phyloP scores from a whole-genome alignment of 768 basidiomycete genomes.

The Cyathus striatus region DNA sequence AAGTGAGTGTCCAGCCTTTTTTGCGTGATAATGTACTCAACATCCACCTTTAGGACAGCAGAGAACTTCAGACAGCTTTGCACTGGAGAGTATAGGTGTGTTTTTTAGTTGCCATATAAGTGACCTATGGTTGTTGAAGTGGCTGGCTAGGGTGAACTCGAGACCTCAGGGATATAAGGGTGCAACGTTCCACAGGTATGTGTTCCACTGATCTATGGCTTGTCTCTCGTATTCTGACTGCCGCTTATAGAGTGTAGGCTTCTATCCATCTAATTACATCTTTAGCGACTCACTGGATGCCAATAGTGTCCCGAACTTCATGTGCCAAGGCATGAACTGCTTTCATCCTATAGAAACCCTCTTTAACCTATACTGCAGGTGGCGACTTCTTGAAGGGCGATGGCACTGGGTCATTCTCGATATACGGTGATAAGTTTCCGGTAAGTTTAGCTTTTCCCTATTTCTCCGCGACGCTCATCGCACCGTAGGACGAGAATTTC shows the following conservation, averaged over 20 bases:
- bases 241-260: constrained; percentile 60
- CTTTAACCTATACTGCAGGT: too few relatives aligned
- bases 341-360: too few relatives aligned
- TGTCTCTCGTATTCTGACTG: constrained; percentile 10
- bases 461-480: background rate
- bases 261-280: background rate
- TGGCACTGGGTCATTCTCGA: constrained; percentile 94
- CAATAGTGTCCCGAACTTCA: constrained; percentile 81
- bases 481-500: constrained; percentile 86
- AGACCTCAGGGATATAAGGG: constrained; percentile 89
- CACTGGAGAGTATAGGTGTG: constrained; percentile 91
- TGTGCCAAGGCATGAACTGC: constrained; percentile 76
- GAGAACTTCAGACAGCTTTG: constrained; percentile 98
- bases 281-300: constrained; percentile 9
- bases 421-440: constrained; percentile 92
- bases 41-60: constrained; percentile 61
- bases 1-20: constrained; percentile 53
- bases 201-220: constrained; percentile 2
- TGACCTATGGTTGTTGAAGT: background rate
- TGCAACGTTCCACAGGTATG: constrained; percentile 88
- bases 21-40: background rate
- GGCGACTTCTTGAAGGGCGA: constrained; percentile 95
- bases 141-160: constrained; percentile 57
- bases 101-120: background rate
- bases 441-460: constrained; percentile 34